These are phyloP conservation scores for Chaetoceros muelleri DNA, from an alignment of 108 stramenopile species.

Conservation along the genomic window DNA sequence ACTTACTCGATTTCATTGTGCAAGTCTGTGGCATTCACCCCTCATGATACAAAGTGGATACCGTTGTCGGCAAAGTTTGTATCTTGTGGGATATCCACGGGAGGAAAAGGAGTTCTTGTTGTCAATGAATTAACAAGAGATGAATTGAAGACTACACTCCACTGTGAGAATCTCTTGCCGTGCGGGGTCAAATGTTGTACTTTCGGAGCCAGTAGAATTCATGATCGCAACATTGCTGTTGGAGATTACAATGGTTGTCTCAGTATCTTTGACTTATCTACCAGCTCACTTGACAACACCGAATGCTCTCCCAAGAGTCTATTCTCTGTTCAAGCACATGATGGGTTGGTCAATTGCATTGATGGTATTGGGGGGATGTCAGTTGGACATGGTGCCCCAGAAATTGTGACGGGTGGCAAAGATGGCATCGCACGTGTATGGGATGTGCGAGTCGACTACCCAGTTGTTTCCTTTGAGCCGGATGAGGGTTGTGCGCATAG, in stretches of 20 bases:
- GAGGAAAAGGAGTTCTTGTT: slow-evolving; percentile 61
- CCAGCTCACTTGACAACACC: slow-evolving; percentile 13
- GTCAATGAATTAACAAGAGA: slow-evolving; percentile 68
- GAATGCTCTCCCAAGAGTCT: slow-evolving; percentile 10
- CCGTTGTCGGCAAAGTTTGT: slow-evolving; percentile 68
- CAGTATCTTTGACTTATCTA: slow-evolving; percentile 38
- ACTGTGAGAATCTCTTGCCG: slow-evolving; percentile 25
- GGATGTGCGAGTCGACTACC: slow-evolving; percentile 58
- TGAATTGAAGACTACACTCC: slow-evolving; percentile 36
- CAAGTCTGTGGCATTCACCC: slow-evolving; percentile 58
- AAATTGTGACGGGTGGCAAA: slow-evolving; percentile 77
- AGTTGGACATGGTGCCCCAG: slow-evolving; percentile 65
- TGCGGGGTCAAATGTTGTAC: slow-evolving; percentile 81
- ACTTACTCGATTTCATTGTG: not conserved
- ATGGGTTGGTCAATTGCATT: slow-evolving; percentile 59
- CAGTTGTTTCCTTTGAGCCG: slow-evolving; percentile 63
- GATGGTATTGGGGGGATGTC: slow-evolving; percentile 72
- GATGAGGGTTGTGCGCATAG: slow-evolving; percentile 39
- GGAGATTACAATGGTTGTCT: slow-evolving; percentile 60
- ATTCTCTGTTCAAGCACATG: slow-evolving; percentile 51
- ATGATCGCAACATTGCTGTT: slow-evolving; percentile 55
- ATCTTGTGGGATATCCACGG: slow-evolving; percentile 54
- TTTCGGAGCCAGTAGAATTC: slow-evolving; percentile 72
- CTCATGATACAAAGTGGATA: slow-evolving; percentile 73
- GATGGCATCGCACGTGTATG: slow-evolving; percentile 82